Evolutionary conservation across 169 alveolate genomes (phyloP).

Genomic region (Plasmodium billcollinsi): DNA sequence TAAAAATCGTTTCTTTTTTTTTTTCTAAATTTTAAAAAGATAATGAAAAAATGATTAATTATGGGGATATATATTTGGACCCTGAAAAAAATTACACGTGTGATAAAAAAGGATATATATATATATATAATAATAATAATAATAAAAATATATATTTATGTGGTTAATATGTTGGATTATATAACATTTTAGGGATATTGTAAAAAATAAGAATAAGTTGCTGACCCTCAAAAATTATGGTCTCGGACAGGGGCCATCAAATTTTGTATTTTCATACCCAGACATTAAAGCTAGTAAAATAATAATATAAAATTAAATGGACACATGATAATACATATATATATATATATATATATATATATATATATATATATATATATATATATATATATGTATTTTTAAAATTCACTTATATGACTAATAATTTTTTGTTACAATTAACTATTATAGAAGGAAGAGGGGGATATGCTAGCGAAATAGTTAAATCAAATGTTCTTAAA

Average conservation of each 20-base stretch:
- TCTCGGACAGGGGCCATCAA: slow-evolving; percentile 26
- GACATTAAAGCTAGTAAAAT: slow-evolving; percentile 55
- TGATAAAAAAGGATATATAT: background rate
- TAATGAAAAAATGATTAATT: slow-evolving; percentile 5
- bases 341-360: background rate
- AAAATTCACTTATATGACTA: background rate
- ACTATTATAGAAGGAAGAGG: slow-evolving; percentile 61
- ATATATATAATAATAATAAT: background rate
- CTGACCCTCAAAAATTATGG: slow-evolving; percentile 71
- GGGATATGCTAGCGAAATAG: slow-evolving; percentile 68
- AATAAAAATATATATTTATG: background rate
- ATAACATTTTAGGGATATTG: slow-evolving; percentile 41
- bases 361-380: background rate
- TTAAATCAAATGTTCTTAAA: slow-evolving; percentile 22
- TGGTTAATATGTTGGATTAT: background rate
- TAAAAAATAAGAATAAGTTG: slow-evolving; percentile 51
- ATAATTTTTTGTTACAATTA: background rate
- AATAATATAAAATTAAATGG: background rate
- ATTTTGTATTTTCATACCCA: slow-evolving; percentile 64
- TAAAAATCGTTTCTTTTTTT: background rate
- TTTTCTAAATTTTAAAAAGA: slow-evolving; percentile 1
- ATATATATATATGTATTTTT: background rate
- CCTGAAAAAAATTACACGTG: slow-evolving; percentile 66
- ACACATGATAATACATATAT: background rate
- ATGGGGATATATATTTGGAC: slow-evolving; percentile 29